Percentiles rank a stretch among this genome's conserved stretches.
These are phyloP conservation scores for Metarhizium sp. DNA, from an alignment of 2,329 filamentous ascomycete genomes.

Conservation along the genomic window DNA sequence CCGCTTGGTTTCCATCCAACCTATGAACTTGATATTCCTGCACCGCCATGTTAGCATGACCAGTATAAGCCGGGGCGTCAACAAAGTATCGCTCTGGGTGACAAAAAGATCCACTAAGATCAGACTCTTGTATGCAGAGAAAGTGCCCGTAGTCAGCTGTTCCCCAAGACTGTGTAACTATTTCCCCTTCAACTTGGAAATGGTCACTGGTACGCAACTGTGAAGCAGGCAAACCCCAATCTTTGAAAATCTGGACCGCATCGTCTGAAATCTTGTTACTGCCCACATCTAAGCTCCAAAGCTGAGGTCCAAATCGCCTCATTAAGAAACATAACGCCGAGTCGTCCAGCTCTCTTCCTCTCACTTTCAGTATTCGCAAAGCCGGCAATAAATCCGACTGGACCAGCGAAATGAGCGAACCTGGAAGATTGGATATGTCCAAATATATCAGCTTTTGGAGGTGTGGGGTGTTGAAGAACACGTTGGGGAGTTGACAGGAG, in stretches of 20 bases:
- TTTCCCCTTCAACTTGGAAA: constrained; percentile 36
- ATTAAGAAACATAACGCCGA: constrained; percentile 17
- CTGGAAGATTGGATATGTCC: constrained; percentile 40
- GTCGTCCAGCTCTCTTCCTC: constrained; percentile 37
- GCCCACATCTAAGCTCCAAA: constrained; percentile 50
- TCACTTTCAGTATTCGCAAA: constrained; percentile 43
- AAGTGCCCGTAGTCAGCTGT: constrained; percentile 30
- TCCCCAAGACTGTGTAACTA: constrained; percentile 21
- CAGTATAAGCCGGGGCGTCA: constrained; percentile 32
- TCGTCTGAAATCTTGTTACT: constrained; percentile 42
- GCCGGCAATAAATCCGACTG: constrained; percentile 28
- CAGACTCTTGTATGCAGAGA: constrained; percentile 37
- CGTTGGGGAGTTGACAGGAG: constrained; percentile 26
- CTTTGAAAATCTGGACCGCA: constrained; percentile 21
- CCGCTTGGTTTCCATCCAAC: constrained; percentile 1
- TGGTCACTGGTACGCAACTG: constrained; percentile 26
- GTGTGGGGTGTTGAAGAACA: constrained; percentile 27
- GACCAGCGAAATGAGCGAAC: constrained; percentile 29
- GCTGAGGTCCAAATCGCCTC: constrained; percentile 24
- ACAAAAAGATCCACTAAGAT: constrained; percentile 31
- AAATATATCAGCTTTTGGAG: constrained; percentile 39
- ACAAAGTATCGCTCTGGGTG: constrained; percentile 38
- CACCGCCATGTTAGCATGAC: not conserved
- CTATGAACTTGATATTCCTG: not conserved
- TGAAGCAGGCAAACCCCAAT: constrained; percentile 21